Evolutionary conservation across 2,329 filamentous ascomycete species (phyloP).

Genomic region (Fusarium kyushuense): DNA sequence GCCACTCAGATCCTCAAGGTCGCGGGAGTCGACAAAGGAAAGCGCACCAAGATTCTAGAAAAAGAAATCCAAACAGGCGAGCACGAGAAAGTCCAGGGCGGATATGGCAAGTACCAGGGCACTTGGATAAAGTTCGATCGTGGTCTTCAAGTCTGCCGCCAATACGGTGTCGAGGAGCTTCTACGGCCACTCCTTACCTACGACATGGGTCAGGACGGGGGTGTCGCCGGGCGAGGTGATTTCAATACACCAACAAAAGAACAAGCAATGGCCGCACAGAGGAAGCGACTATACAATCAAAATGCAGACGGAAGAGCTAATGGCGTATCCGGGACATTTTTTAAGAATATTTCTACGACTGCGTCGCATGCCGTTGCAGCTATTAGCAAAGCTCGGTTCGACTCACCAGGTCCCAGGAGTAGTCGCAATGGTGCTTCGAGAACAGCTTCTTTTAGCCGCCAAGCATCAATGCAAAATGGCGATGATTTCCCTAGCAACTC

Average conservation of each 20-base stretch:
- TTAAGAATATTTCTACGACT: slow-evolving; percentile 95
- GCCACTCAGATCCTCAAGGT: slow-evolving; percentile 98
- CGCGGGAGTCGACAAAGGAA: slow-evolving; percentile 95
- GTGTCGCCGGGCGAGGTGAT: slow-evolving; percentile 76
- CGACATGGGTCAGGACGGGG: slow-evolving; percentile 82
- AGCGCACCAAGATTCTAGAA: slow-evolving; percentile 96
- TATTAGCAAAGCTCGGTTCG: slow-evolving; percentile 94
- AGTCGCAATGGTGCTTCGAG: slow-evolving; percentile 72
- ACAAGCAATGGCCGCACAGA: slow-evolving; percentile 95
- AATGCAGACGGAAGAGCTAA: slow-evolving; percentile 74
- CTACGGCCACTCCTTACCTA: slow-evolving; percentile 81
- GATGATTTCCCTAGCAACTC: slow-evolving; percentile 79
- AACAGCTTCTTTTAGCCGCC: slow-evolving; percentile 76
- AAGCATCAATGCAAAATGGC: slow-evolving; percentile 77
- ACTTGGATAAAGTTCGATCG: slow-evolving; percentile 98
- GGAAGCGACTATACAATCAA: slow-evolving; percentile 89
- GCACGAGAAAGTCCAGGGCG: slow-evolving; percentile 98
- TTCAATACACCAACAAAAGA: slow-evolving; percentile 98
- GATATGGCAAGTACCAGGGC: slow-evolving; percentile 98
- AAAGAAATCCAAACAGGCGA: slow-evolving; percentile 97
- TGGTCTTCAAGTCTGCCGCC: slow-evolving; percentile 89
- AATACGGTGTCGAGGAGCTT: slow-evolving; percentile 81
- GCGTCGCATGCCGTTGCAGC: slow-evolving; percentile 94
- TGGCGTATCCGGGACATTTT: slow-evolving; percentile 85
- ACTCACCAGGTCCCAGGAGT: slow-evolving; percentile 81